Evolutionary conservation across 2,329 filamentous ascomycete species (phyloP), one percentile per base, ranked within the genome.

Genomic region (Aaosphaeria arxii): DNA sequence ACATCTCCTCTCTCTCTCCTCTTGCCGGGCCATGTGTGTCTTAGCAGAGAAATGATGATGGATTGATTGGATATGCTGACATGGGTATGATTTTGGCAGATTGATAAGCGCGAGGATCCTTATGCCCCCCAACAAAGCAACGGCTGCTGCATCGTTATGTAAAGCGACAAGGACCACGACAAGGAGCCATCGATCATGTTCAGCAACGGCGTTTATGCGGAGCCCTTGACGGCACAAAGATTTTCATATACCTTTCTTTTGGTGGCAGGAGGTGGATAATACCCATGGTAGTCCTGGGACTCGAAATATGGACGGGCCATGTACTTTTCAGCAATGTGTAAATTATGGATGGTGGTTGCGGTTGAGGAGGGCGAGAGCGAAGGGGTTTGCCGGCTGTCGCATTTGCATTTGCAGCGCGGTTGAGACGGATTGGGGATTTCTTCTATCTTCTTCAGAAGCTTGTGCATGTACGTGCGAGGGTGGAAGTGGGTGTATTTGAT

Each of bases 81-180:
- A n/a, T 42, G 30, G 1, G 9, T 38, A 17, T 40, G 39, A 29
- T 30, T 24, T 24, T 24, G 1, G 11, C 65, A 85, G 80, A 90
- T 97, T 57, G 90, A 95, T 69, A 92, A 91, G 79, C 87, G 88
- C 72, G 94, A 97, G 71, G 94, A 99, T 71, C 94, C 94, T n/a
- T 99, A 99, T 71, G 91, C 92, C 65, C 92, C 92, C 60, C 92
- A 95, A 78, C 90, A 95, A 77, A 89, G 83, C 61, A 88, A 85
- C 69, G 88, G 91, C 64, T 99, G 94, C 84, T 99, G 94, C 78
- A 81, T 87, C 65, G 85, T 99, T 75, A 97, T 97, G 92, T 97
- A 80, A 62, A 59, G 33, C 9, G 33, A 36, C 9, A 17, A 41
- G 50, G 53, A 61, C 55, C 53, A 56, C 29, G 46, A 49, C 33